Evolutionary conservation across 1,139 yeast species (phyloP).

Genomic region (Pneumocystis canis): DNA sequence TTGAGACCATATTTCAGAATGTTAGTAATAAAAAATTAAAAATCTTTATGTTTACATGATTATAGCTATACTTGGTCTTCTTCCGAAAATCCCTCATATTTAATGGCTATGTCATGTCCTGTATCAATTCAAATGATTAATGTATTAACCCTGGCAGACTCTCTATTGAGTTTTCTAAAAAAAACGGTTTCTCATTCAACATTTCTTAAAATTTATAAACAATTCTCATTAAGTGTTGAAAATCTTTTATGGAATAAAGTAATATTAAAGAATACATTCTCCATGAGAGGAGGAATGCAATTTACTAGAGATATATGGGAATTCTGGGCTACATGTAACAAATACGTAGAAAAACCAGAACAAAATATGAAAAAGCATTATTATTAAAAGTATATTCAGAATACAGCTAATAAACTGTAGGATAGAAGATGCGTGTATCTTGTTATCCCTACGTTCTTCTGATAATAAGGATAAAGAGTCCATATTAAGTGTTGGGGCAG

Average conservation of each 20-base stretch:
- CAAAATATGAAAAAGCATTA: background rate
- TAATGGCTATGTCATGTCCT: slow-evolving; percentile 2
- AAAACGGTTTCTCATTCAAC: slow-evolving; percentile 3
- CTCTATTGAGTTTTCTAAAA: slow-evolving; percentile 6
- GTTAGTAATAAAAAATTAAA: slow-evolving; percentile 8
- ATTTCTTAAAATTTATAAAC: slow-evolving; percentile 3
- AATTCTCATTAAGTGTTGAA: slow-evolving; percentile 6
- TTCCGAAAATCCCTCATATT: slow-evolving; percentile 1
- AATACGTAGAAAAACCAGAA: slow-evolving; percentile 8
- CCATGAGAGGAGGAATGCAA: slow-evolving; percentile 8
- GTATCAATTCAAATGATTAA: slow-evolving; percentile 5
- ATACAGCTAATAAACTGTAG: background rate
- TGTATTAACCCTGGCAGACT: background rate
- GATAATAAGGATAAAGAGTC: background rate
- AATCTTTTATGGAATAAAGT: slow-evolving; percentile 1
- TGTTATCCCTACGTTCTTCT: background rate
- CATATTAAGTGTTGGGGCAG: background rate
- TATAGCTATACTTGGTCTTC: slow-evolving; percentile 5
- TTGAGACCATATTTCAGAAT: background rate
- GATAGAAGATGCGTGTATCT: background rate
- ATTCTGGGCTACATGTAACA: slow-evolving; percentile 7
- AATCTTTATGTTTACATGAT: background rate
- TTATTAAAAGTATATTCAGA: background rate
- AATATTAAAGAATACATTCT: slow-evolving; percentile 6
- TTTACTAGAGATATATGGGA: slow-evolving; percentile 10